Evolutionary conservation across 106 monocot species (phyloP).

Genomic region (Apostasia shenzhenica): DNA sequence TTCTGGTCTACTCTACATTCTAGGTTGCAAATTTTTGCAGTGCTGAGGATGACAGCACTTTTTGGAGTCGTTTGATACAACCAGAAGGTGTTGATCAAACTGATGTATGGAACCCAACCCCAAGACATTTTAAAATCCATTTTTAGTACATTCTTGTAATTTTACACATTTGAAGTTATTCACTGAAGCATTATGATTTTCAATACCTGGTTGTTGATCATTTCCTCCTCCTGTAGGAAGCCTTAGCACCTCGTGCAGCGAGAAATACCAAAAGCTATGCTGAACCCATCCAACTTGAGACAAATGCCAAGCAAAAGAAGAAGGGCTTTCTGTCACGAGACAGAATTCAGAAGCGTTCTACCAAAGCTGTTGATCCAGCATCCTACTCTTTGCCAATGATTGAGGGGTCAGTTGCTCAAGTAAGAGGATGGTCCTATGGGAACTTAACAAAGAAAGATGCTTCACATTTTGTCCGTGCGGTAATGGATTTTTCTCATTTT

Average conservation of each 20-base stretch:
- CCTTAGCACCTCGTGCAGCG: slow-evolving; percentile 94
- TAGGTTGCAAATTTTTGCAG: slow-evolving; percentile 91
- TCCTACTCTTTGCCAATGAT: slow-evolving; percentile 51
- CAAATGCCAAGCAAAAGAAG: slow-evolving; percentile 47
- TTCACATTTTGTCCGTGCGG: slow-evolving; percentile 80
- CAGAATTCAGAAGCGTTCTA: slow-evolving; percentile 46
- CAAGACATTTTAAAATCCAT: not conserved
- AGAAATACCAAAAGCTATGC: slow-evolving; percentile 93
- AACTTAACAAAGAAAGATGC: slow-evolving; percentile 92
- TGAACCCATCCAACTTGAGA: slow-evolving; percentile 55
- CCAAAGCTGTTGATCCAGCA: slow-evolving; percentile 38
- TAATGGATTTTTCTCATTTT: slow-evolving; percentile 21
- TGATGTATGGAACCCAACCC: slow-evolving; percentile 34
- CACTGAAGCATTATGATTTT: no score
- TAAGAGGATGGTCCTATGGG: slow-evolving; percentile 91
- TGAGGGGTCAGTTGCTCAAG: slow-evolving; percentile 74
- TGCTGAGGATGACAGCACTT: slow-evolving; percentile 92
- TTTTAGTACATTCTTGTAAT: no score
- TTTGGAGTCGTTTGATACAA: slow-evolving; percentile 98
- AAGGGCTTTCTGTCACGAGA: slow-evolving; percentile 50
- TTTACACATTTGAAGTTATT: no score
- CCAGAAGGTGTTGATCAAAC: slow-evolving; percentile 62
- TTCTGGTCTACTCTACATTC: not conserved
- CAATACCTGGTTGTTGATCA: no score
- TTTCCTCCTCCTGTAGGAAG: slow-evolving; percentile 36